Conservation (phyloP, 2,329 filamentous ascomycete species). For the Catunica adiposa region DNA sequence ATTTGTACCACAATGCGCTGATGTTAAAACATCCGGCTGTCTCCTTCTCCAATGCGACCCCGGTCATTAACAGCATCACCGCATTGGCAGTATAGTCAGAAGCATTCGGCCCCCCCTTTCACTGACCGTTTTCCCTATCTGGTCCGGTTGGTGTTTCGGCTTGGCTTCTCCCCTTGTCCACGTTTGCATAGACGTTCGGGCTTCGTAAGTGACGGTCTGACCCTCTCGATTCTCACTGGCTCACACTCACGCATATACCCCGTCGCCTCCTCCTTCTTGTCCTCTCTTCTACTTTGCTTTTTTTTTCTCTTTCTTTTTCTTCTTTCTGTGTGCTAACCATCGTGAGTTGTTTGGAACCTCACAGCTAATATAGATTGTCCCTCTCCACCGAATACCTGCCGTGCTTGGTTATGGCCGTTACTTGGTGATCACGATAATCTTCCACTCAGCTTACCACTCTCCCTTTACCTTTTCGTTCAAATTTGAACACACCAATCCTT, state of each 20-base stretch:
- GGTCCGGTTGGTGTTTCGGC: slow-evolving; percentile 6
- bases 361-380: neutral
- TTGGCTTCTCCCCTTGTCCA: slow-evolving; percentile 1
- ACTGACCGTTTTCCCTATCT: neutral
- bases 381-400: neutral
- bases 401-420: slow-evolving; percentile 4
- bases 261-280: neutral
- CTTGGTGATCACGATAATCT: neutral
- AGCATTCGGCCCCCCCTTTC: neutral
- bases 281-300: neutral
- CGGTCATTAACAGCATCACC: neutral
- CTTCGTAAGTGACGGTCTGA: neutral
- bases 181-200: neutral
- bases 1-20: neutral
- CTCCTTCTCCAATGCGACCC: neutral
- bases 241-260: neutral
- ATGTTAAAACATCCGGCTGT: neutral
- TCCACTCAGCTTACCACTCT: neutral
- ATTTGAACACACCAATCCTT: neutral
- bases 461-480: neutral
- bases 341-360: slow-evolving; percentile 8
- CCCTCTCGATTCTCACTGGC: neutral
- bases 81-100: neutral
- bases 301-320: slow-evolving; percentile 1
- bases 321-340: slow-evolving; percentile 6